Evolutionary conservation across 139 green algal species (phyloP), one percentile per base, ranked within the genome.

Genomic region (Nannochloris sp.): DNA sequence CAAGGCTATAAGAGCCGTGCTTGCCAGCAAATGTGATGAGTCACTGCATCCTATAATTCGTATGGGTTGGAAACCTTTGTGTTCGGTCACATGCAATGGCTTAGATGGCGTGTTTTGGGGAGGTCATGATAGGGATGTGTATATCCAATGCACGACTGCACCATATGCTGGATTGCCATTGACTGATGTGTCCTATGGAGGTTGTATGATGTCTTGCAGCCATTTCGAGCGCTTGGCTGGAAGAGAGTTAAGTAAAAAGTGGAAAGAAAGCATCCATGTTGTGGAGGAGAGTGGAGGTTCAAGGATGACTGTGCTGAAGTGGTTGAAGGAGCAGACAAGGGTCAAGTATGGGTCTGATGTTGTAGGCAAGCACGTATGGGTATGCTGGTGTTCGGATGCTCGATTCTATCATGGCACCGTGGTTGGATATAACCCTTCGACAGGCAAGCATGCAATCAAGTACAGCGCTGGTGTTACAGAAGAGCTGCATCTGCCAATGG

Each of bases 191-290:
- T 62, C 49, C 7, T 48, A 36, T 44, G 69, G 69, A n/a, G 69
- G 69, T 18, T 72, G 69, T 27, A 72, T 75, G 44, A 73, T 75
- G 69, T 62, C 62, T 18, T 75, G 69, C 34, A 72, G 64, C 19
- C 56, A 72, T n/a, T 75, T 75, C 55, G 69, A 75, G 19, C 49
- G 59, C 27, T 34, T 48, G 16, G 69, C 69, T 56, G 69, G 69
- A 2, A 66, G 69, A 19, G 69, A 75, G 48, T 63, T 75, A 10
- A 73, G 64, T 57, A 75, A 75, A 18, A 75, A 75, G 31, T 75
- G 69, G 69, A 75, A 75, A 53, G 69, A 75, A 27, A 75, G 69
- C 48, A 75, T 75, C 34, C 69, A 75, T 68, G 69, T 75, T 15
- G 63, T 66, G 5, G 69, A 54, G 1, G 54, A 75, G 56, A 66